Evolutionary conservation across 495 filamentous ascomycete genomes (phyloP).

Genomic region (Neurospora sp.): DNA sequence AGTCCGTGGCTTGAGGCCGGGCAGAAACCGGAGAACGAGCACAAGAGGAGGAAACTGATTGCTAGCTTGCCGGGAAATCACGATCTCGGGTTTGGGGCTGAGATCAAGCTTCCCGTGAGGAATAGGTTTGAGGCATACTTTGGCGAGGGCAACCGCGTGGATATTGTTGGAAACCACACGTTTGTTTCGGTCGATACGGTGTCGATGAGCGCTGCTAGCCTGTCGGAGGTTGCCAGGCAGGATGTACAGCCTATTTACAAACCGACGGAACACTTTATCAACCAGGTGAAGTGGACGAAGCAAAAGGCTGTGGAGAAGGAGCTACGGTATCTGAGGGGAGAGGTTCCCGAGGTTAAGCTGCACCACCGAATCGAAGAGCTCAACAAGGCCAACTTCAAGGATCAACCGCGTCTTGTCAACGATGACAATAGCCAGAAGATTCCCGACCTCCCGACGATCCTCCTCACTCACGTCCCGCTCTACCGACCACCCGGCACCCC

Average conservation of each 20-base stretch:
- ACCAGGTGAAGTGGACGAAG: slow-evolving; percentile 43
- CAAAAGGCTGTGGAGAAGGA: slow-evolving; percentile 45
- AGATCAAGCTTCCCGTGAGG: slow-evolving; percentile 67
- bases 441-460: slow-evolving; percentile 64
- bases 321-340: slow-evolving; percentile 39
- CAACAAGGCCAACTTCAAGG: slow-evolving; percentile 27
- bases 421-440: slow-evolving; percentile 4
- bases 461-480: slow-evolving; percentile 85
- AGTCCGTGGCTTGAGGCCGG: slow-evolving; percentile 45
- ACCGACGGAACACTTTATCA: slow-evolving; percentile 67
- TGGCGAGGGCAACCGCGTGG: slow-evolving; percentile 76
- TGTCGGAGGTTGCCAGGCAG: slow-evolving; percentile 31
- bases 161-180: slow-evolving; percentile 89
- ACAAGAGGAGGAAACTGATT: slow-evolving; percentile 55
- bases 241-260: slow-evolving; percentile 53
- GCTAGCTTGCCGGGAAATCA: slow-evolving; percentile 88
- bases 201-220: slow-evolving; percentile 62
- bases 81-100: slow-evolving; percentile 85
- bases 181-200: slow-evolving; percentile 86
- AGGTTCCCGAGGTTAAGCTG: slow-evolving; percentile 37
- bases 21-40: slow-evolving; percentile 20
- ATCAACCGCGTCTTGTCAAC: slow-evolving; percentile 28
- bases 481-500: slow-evolving; percentile 72
- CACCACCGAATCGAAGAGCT: slow-evolving; percentile 43
- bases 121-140: slow-evolving; percentile 82